Evolutionary conservation across 768 basidiomycete species (phyloP).

Genomic region (Tricholoma sp.): DNA sequence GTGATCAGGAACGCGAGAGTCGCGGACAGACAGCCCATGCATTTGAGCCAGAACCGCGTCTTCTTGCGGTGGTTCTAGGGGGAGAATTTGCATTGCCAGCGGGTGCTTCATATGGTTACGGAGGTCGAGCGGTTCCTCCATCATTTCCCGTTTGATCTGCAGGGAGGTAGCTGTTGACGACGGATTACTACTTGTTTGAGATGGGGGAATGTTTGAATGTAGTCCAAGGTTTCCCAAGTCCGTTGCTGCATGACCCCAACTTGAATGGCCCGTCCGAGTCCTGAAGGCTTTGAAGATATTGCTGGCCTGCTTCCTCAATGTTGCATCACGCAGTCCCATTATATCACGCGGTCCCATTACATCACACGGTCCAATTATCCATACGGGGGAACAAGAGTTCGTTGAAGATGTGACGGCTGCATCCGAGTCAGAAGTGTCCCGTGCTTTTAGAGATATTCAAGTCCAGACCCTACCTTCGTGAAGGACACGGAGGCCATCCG

Average conservation of each 20-base stretch:
- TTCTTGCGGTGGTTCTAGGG: not conserved
- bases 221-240: not conserved
- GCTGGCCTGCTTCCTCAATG: too few relatives aligned
- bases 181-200: not conserved
- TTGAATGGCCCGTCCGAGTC: too few relatives aligned
- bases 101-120: not conserved
- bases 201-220: not conserved
- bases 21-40: not conserved
- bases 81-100: not conserved
- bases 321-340: too few relatives aligned
- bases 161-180: not conserved
- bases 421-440: not conserved
- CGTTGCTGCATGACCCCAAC: not conserved
- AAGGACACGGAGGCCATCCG: constrained; percentile 20
- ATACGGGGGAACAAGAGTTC: not conserved
- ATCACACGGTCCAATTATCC: not conserved
- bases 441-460: constrained; percentile 12
- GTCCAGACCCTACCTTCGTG: constrained; percentile 7
- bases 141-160: not conserved
- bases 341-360: not conserved
- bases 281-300: not conserved
- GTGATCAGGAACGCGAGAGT: not conserved
- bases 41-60: not conserved
- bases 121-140: not conserved
- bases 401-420: too few relatives aligned